phyloP scores from a whole-genome alignment of 495 filamentous ascomycete species.

The Penicillium canescens region DNA sequence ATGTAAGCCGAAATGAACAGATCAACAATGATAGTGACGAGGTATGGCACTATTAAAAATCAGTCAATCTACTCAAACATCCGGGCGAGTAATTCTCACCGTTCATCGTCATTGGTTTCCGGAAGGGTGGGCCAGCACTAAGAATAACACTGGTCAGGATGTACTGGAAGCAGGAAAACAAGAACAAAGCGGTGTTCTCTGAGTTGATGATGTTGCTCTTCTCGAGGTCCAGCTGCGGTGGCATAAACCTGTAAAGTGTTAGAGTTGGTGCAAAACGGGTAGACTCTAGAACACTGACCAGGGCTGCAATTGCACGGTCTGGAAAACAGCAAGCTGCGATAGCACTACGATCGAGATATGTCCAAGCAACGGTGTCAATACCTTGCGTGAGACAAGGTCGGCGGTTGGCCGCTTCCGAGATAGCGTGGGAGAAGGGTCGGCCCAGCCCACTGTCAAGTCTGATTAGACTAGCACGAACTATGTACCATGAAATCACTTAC shows the following conservation, averaged over 20 bases:
- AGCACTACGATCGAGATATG: constrained; percentile 81
- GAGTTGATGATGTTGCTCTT: constrained; percentile 86
- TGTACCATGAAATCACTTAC: constrained; percentile 43
- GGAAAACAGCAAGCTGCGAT: constrained; percentile 73
- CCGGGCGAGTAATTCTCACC: constrained; percentile 47
- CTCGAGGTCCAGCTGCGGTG: constrained; percentile 70
- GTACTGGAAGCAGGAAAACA: constrained; percentile 92
- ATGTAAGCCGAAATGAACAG: constrained; percentile 71
- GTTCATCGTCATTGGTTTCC: constrained; percentile 78
- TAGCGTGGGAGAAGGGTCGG: constrained; percentile 75
- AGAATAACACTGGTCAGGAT: constrained; percentile 84
- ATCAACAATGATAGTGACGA: constrained; percentile 70
- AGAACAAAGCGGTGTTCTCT: constrained; percentile 86
- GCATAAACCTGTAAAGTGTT: constrained; percentile 62
- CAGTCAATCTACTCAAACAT: background rate
- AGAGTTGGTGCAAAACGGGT: constrained; percentile 65
- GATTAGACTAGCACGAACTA: background rate
- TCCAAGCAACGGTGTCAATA: constrained; percentile 84
- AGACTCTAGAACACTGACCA: constrained; percentile 57
- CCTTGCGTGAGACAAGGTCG: constrained; percentile 89
- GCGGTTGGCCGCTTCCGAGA: constrained; percentile 86
- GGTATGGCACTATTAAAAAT: constrained; percentile 61
- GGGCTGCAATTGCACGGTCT: constrained; percentile 68
- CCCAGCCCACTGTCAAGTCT: constrained; percentile 78
- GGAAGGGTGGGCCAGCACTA: constrained; percentile 85